Evolutionary conservation across 2,329 filamentous ascomycete genomes (phyloP).

Genomic region (Arthrobotrys sphaeroides): DNA sequence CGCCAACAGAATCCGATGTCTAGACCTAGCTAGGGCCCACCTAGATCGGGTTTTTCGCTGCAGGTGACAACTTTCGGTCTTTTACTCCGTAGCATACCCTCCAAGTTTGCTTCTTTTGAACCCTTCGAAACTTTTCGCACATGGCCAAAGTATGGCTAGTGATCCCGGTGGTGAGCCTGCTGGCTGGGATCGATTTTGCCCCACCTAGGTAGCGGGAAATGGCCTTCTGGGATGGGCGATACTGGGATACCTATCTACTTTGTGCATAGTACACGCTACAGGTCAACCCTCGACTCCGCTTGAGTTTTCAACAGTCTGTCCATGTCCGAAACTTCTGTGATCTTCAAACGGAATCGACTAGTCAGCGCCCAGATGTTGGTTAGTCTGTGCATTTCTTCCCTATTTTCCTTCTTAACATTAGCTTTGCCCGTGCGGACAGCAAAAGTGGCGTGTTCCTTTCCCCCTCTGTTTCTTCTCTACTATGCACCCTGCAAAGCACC

Average conservation of each 20-base stretch:
- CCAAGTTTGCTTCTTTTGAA: constrained; percentile 6
- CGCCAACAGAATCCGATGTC: constrained; percentile 34
- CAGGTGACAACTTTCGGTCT: constrained; percentile 27
- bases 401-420: neutral
- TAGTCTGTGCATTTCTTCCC: constrained; percentile 15
- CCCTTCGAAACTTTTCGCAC: constrained; percentile 20
- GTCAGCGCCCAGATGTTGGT: constrained; percentile 17
- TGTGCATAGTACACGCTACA: constrained; percentile 12
- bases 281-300: constrained; percentile 24
- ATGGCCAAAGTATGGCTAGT: constrained; percentile 20
- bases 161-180: constrained; percentile 4
- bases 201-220: constrained; percentile 43
- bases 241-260: no score
- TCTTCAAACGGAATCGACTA: constrained; percentile 25
- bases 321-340: constrained; percentile 17
- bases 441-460: constrained; percentile 39
- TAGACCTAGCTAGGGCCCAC: constrained; percentile 25
- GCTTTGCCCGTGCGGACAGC: constrained; percentile 24
- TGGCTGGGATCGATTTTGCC: constrained; percentile 28
- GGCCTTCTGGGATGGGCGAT: constrained; percentile 22
- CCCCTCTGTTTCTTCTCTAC: no score
- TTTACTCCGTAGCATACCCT: constrained; percentile 6
- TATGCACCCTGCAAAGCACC: neutral
- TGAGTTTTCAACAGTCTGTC: constrained; percentile 7
- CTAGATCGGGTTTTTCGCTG: constrained; percentile 36